phyloP scores from a whole-genome alignment of 768 basidiomycete species.

The Hygrocybe punicea region DNA sequence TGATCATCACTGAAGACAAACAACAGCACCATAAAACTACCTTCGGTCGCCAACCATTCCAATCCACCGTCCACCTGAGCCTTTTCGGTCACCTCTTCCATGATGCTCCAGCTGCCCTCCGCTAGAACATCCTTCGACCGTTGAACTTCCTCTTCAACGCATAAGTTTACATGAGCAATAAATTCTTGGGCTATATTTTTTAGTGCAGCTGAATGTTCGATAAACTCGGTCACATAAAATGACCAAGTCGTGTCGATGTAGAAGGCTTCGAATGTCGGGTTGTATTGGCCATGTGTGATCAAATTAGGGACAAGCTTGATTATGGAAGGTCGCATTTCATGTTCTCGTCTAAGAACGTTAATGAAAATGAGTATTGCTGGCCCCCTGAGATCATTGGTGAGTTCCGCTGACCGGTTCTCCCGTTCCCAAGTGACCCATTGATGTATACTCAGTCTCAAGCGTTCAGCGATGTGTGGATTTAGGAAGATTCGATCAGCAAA shows the following conservation, averaged over 20 bases:
- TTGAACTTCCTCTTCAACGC: slow-evolving; percentile 55
- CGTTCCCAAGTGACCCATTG: slow-evolving; percentile 59
- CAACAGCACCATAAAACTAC: slow-evolving; percentile 25
- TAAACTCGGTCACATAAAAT: slow-evolving; percentile 56
- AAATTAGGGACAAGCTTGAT: slow-evolving; percentile 55
- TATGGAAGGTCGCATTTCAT: slow-evolving; percentile 42
- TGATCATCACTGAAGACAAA: neutral
- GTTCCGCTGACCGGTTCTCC: slow-evolving; percentile 31
- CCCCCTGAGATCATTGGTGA: neutral
- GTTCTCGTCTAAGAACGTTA: slow-evolving; percentile 30
- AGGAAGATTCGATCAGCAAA: slow-evolving; percentile 54
- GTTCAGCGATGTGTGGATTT: slow-evolving; percentile 41
- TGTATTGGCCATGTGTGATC: slow-evolving; percentile 54
- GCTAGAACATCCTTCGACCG: slow-evolving; percentile 52
- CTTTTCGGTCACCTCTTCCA: slow-evolving; percentile 53
- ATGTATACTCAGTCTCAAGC: slow-evolving; percentile 44
- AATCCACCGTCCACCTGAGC: slow-evolving; percentile 46
- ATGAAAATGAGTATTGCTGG: neutral
- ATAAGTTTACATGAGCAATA: slow-evolving; percentile 44
- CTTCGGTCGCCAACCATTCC: slow-evolving; percentile 38
- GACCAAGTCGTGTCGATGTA: slow-evolving; percentile 48
- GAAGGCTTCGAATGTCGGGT: slow-evolving; percentile 50
- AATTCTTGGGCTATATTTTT: slow-evolving; percentile 50
- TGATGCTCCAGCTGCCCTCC: slow-evolving; percentile 45
- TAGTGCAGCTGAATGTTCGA: slow-evolving; percentile 32